Conservation (phyloP, 768 basidiomycete species). For the Phanerochaete sordida region DNA sequence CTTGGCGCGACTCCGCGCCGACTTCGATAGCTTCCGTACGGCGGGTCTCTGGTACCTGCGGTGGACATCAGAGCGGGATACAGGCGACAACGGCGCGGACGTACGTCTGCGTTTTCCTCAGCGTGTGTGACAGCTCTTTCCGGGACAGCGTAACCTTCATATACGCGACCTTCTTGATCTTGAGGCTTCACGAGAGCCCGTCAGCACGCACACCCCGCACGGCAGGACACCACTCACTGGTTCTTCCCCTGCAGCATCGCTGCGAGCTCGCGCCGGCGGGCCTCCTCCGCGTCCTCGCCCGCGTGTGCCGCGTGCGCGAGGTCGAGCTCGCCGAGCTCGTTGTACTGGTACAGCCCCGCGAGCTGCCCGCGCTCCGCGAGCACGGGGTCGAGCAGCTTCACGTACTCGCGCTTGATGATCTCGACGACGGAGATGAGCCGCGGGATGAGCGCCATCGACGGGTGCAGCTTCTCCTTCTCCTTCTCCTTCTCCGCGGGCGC, state of each 20-base stretch:
- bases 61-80: background rate
- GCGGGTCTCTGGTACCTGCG: slow-evolving; percentile 55
- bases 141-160: slow-evolving; percentile 68
- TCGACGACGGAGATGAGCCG: slow-evolving; percentile 76
- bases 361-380: slow-evolving; percentile 32
- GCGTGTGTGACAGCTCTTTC: slow-evolving; percentile 27
- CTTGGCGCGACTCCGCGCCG: slow-evolving; percentile 53
- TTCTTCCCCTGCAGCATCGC: slow-evolving; percentile 55
- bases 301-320: slow-evolving; percentile 31
- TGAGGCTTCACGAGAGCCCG: background rate
- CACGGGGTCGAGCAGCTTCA: slow-evolving; percentile 46
- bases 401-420: slow-evolving; percentile 80
- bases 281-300: slow-evolving; percentile 26
- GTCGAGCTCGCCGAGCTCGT: slow-evolving; percentile 59
- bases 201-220: background rate
- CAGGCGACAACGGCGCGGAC: background rate
- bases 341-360: slow-evolving; percentile 73
- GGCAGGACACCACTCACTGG: slow-evolving; percentile 40
- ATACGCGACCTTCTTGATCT: slow-evolving; percentile 49
- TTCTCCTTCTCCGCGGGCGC: slow-evolving; percentile 6
- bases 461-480: slow-evolving; percentile 22
- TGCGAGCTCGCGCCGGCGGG: slow-evolving; percentile 18
- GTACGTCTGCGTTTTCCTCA: background rate
- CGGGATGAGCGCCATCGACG: slow-evolving; percentile 44
- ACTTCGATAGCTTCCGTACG: slow-evolving; percentile 51